Evolutionary conservation across 2,329 filamentous ascomycete species (phyloP), one percentile per base, ranked within the genome.

Genomic region (Endoconidiophora polonica): DNA sequence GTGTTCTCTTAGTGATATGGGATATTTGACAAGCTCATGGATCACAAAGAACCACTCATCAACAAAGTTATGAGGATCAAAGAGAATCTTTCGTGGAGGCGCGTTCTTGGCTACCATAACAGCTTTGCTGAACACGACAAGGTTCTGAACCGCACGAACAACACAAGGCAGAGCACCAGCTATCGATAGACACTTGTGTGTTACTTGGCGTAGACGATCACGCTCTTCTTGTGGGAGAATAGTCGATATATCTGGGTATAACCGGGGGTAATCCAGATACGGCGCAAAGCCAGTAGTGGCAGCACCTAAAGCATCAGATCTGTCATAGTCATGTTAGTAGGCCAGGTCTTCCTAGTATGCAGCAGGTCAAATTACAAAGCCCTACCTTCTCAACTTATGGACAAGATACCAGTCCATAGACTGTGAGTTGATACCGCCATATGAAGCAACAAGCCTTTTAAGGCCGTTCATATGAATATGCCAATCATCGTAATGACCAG

Each of bases 381-480:
- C 51, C 37, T 53, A 53, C 51, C 51, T 47, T 26, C 47, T 43
- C 22, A 53, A 37, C 40, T 53, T 53, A 44, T 53, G 51, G 40
- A 53, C 46, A 5, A 50, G 44, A 39, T 53, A 53, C 51, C 51
- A 53, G 44, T 50, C 48, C 44, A 50, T 50, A 10, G 24, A 20
- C n/a, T 50, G 33, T 18, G n/a, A 38, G 18, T 46, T 43, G 24
- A 53, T 50, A 22, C 48, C 44, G 16, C 47, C 51, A 24, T 53
- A 45, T 1, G 51, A 46, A 14, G 48, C 44, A 5, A 53, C 43
- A 14, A 53, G 40, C 14, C 42, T 53, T 39, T 53, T 53, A 3
- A 53, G 44, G 10, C 51, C 51, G 9, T 50, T 50, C 51, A 53
- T 53, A 20, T 53, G 51, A 16, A 53, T 53, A 41, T 53, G 51